phyloP scores from a whole-genome alignment of 2,329 filamentous ascomycete species.

The Apiospora saccharicola region DNA sequence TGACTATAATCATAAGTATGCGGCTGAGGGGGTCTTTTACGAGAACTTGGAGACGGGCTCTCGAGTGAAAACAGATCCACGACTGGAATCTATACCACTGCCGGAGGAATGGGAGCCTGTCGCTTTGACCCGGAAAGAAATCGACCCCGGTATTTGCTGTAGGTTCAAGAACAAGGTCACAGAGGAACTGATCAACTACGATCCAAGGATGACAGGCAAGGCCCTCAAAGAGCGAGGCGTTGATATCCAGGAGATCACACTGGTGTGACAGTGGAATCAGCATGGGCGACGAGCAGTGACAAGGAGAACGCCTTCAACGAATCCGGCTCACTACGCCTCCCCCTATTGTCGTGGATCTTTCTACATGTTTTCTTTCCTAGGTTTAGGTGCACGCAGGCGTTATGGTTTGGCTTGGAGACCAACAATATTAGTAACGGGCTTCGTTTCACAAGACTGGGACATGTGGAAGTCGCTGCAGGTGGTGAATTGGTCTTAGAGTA shows the following conservation, averaged over 20 bases:
- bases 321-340: too few species aligned
- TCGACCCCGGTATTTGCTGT: not conserved
- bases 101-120: not conserved
- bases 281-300: too few species aligned
- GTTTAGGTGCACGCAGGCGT: not conserved
- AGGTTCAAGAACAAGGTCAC: not conserved
- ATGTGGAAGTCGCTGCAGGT: slow-evolving; percentile 46
- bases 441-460: slow-evolving; percentile 51
- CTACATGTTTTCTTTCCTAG: too few species aligned
- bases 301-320: too few species aligned
- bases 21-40: too few species aligned
- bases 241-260: not conserved
- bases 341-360: too few species aligned
- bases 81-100: not conserved
- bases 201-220: not conserved
- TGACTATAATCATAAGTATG: too few species aligned
- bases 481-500: slow-evolving; percentile 37
- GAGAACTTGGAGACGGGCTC: not conserved
- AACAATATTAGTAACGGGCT: not conserved
- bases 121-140: not conserved
- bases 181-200: not conserved
- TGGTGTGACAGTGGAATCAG: not conserved
- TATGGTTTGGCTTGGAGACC: not conserved
- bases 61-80: not conserved
- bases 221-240: not conserved